Evolutionary conservation across 306 rosid genomes (phyloP).

Genomic region (Ammopiptanthus mongolicus): DNA sequence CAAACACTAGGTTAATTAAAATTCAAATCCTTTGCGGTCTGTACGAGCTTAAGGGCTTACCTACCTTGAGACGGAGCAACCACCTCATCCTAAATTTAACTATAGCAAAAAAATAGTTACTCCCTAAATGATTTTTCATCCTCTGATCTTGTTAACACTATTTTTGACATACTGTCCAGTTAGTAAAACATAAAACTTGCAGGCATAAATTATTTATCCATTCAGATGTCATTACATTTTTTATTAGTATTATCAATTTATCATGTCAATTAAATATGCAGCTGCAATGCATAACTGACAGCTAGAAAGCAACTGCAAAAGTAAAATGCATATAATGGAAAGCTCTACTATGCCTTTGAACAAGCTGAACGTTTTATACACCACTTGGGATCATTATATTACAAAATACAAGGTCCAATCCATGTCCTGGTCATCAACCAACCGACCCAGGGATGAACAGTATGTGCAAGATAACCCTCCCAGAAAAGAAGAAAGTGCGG

Average conservation of each 20-base stretch:
- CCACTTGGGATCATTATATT: not conserved
- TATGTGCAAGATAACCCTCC: too few relatives aligned
- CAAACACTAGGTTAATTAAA: too few relatives aligned
- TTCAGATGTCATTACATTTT: not conserved
- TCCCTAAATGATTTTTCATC: not conserved
- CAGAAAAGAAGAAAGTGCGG: too few relatives aligned
- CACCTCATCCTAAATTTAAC: too few relatives aligned
- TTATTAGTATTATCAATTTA: not conserved
- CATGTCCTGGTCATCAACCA: too few relatives aligned
- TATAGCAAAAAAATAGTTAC: not conserved
- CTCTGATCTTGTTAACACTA: not conserved
- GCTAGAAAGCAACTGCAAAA: not conserved
- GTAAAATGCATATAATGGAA: not conserved
- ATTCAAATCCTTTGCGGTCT: too few relatives aligned
- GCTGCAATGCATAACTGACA: not conserved
- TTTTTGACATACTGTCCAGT: not conserved
- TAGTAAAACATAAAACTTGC: not conserved
- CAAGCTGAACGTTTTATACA: not conserved
- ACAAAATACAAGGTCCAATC: not conserved
- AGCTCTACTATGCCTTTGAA: not conserved
- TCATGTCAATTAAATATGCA: not conserved
- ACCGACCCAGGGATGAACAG: rapidly evolving
- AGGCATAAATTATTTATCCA: not conserved
- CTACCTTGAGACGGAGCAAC: too few relatives aligned
- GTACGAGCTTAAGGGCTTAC: too few relatives aligned